Percentiles rank a stretch among this genome's conserved stretches.
Conservation (phyloP, 192 early-diverging fungal species). For the Pilaira anomala region DNA sequence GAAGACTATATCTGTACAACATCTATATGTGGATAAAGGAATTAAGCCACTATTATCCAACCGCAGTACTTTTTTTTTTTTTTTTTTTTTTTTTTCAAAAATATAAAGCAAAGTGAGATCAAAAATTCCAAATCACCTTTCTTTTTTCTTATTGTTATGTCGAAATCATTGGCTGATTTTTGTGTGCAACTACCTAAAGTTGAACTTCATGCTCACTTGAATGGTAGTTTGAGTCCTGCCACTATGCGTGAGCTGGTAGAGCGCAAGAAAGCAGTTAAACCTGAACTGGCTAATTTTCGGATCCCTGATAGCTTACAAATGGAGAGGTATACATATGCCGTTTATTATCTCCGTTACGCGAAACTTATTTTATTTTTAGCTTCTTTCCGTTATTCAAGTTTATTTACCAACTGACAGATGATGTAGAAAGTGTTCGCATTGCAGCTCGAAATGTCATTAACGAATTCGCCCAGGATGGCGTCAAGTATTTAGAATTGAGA, state of each 20-base stretch:
- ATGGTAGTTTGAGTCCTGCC: constrained; percentile 46
- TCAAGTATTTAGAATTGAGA: constrained; percentile 58
- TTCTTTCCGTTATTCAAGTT: constrained; percentile 58
- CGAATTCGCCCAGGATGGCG: constrained; percentile 52
- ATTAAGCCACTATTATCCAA: no score
- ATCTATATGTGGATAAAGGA: no score
- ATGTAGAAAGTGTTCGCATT: constrained; percentile 37
- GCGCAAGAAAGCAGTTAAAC: constrained; percentile 36
- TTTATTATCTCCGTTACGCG: background rate
- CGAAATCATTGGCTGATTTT: constrained; percentile 12
- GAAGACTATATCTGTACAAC: no score
- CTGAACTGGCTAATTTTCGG: constrained; percentile 36
- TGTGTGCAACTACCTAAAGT: constrained; percentile 31
- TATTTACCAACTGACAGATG: constrained; percentile 56
- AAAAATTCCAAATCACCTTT: no score
- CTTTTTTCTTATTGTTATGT: background rate
- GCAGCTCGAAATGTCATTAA: constrained; percentile 42
- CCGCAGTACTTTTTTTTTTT: no score
- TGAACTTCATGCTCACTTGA: constrained; percentile 63
- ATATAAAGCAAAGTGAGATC: no score
- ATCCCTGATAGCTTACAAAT: constrained; percentile 39
- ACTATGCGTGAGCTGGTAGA: constrained; percentile 41
- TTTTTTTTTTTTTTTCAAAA: no score
- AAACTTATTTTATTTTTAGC: constrained; percentile 12
- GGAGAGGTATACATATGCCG: no score